Conservation (phyloP, 23 red algal genomes). For the Gracilaria domingensis region DNA sequence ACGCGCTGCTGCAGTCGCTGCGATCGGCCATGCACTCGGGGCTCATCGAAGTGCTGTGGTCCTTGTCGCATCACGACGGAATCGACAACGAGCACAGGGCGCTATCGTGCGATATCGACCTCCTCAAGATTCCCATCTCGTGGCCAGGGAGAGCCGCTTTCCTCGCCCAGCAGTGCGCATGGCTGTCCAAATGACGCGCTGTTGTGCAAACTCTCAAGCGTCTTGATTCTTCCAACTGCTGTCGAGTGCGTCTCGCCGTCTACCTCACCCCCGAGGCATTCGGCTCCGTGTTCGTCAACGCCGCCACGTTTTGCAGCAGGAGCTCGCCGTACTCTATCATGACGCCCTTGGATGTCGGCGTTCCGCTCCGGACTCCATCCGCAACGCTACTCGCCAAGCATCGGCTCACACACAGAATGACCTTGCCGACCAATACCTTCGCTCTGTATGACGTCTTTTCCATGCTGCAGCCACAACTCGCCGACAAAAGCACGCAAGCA, state of each 20-base stretch:
- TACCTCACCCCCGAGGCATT: not conserved
- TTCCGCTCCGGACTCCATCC: not conserved
- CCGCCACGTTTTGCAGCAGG: not conserved
- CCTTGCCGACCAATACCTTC: not conserved
- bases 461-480: not conserved
- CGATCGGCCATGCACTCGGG: not conserved
- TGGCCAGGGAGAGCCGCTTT: not conserved
- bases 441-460: not conserved
- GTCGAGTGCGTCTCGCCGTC: not conserved
- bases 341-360: not conserved
- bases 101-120: not conserved
- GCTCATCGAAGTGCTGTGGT: not conserved
- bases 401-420: not conserved
- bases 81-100: not conserved
- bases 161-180: not conserved
- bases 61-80: not conserved
- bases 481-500: not conserved
- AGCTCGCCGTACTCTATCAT: not conserved
- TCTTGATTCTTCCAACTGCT: not conserved
- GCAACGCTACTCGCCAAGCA: not conserved
- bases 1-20: not conserved
- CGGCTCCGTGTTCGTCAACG: not conserved
- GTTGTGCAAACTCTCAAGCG: not conserved
- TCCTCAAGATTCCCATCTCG: not conserved
- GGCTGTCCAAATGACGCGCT: not conserved